Percentiles rank a stretch among this genome's conserved stretches.
Conservation (phyloP, 352 stramenopile genomes). For the Pythium pyrilobum region DNA sequence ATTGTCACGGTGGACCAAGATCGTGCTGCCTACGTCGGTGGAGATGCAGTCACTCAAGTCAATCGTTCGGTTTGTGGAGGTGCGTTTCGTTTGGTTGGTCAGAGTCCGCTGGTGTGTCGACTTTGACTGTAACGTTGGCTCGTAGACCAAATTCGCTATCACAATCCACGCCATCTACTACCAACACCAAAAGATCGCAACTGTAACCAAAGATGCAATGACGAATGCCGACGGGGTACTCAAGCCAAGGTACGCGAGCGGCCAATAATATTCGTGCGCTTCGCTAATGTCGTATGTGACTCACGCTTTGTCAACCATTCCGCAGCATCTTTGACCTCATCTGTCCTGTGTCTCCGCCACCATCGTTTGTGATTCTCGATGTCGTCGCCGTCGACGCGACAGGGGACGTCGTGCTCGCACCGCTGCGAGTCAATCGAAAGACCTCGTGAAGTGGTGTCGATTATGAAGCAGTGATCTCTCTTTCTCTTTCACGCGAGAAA, state of each 20-base stretch:
- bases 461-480: too few species aligned
- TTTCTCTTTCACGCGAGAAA: too few species aligned
- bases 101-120: too few species aligned
- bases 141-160: conserved; percentile 6
- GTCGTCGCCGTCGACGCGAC: conserved; percentile 20
- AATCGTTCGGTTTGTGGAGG: conserved; percentile 31
- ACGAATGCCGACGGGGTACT: not conserved
- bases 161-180: not conserved
- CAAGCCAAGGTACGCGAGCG: not conserved
- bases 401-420: conserved; percentile 33
- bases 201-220: not conserved
- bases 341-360: not conserved
- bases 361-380: conserved; percentile 25
- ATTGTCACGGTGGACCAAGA: conserved; percentile 32
- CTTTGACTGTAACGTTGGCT: not conserved
- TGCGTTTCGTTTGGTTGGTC: too few species aligned
- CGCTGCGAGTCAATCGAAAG: conserved; percentile 17
- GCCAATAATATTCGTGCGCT: not conserved
- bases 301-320: too few species aligned
- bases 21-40: conserved; percentile 19
- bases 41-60: conserved; percentile 18
- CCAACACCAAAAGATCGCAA: not conserved
- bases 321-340: conserved; percentile 6
- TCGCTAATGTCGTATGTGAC: too few species aligned
- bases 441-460: not conserved